Percentiles rank a stretch among this genome's conserved stretches.
Conservation (phyloP, 495 filamentous ascomycete species). For the Penicillium bovifimosum region DNA sequence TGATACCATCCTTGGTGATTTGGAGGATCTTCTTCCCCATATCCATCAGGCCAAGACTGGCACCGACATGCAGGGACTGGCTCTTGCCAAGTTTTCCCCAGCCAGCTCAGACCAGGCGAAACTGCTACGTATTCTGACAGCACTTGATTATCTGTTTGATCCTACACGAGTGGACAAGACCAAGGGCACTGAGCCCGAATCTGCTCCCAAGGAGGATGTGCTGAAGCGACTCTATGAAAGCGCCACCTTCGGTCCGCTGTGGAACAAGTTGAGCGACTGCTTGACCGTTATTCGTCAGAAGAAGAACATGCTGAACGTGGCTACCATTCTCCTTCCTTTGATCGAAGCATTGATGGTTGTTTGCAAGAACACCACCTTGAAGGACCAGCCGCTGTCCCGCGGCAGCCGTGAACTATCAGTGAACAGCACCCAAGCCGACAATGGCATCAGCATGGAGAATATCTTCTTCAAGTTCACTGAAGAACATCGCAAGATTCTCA, state of each 20-base stretch:
- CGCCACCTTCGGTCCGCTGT: constrained; percentile 79
- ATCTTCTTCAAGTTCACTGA: constrained; percentile 99
- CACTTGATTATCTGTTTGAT: constrained; percentile 93
- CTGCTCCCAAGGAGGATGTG: constrained; percentile 63
- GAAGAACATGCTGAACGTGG: constrained; percentile 93
- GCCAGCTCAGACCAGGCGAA: constrained; percentile 94
- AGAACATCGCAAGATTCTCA: constrained; percentile 95
- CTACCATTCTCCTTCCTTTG: constrained; percentile 86
- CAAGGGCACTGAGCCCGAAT: constrained; percentile 49
- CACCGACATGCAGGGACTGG: constrained; percentile 91
- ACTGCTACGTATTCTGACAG: constrained; percentile 85
- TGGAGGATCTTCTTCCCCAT: constrained; percentile 81
- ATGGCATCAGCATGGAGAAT: constrained; percentile 65
- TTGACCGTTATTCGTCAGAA: constrained; percentile 80
- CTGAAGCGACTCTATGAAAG: constrained; percentile 85
- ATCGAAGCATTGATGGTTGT: constrained; percentile 98
- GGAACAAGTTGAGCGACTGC: constrained; percentile 92
- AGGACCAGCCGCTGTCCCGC: constrained; percentile 57
- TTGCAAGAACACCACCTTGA: constrained; percentile 89
- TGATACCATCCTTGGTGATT: constrained; percentile 73
- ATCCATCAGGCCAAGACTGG: constrained; percentile 81
- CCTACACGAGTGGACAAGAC: constrained; percentile 55
- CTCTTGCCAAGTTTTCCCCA: constrained; percentile 91
- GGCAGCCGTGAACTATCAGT: constrained; percentile 63
- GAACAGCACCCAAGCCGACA: constrained; percentile 70